These are phyloP conservation scores for Trypanosoma scelopori DNA, from an alignment of 208 protist species.

Conservation along the genomic window DNA sequence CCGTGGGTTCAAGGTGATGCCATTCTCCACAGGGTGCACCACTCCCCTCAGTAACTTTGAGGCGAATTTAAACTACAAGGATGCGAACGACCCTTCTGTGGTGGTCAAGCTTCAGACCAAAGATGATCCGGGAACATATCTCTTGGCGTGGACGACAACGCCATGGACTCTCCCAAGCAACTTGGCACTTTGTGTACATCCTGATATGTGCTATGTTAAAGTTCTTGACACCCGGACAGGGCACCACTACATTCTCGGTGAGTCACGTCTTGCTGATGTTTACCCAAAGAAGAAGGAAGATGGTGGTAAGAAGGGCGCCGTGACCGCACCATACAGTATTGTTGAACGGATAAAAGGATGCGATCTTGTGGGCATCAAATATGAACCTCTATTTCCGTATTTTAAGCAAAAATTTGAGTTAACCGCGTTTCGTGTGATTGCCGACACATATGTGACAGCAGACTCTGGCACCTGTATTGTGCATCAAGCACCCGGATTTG, in stretches of 20 bases:
- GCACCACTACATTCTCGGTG: slow-evolving; percentile 85
- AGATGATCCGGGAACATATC: slow-evolving; percentile 72
- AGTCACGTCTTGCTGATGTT: slow-evolving; percentile 69
- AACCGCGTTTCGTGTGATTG: slow-evolving; percentile 93
- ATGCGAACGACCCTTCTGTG: slow-evolving; percentile 95
- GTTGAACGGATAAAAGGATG: slow-evolving; percentile 85
- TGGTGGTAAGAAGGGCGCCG: slow-evolving; percentile 36
- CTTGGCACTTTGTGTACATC: slow-evolving; percentile 98
- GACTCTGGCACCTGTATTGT: slow-evolving; percentile 99
- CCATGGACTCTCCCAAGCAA: slow-evolving; percentile 99
- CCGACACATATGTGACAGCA: slow-evolving; percentile 97
- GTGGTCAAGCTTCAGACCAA: slow-evolving; percentile 92
- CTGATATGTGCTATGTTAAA: slow-evolving; percentile 97
- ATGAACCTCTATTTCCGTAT: slow-evolving; percentile 97
- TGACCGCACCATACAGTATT: slow-evolving; percentile 63
- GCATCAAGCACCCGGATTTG: slow-evolving; percentile 99
- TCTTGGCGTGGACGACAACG: slow-evolving; percentile 99
- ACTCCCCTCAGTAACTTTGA: slow-evolving; percentile 99
- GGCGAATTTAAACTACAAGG: slow-evolving; percentile 98
- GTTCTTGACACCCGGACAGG: slow-evolving; percentile 87
- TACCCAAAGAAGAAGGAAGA: slow-evolving; percentile 60
- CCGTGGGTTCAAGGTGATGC: slow-evolving; percentile 99
- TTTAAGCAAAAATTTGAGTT: slow-evolving; percentile 75
- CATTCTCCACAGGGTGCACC: slow-evolving; percentile 97
- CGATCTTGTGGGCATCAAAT: slow-evolving; percentile 91